Evolutionary conservation across 768 basidiomycete species (phyloP), one percentile per base, ranked within the genome.

Genomic region (Omphalotus guepiniiformis): DNA sequence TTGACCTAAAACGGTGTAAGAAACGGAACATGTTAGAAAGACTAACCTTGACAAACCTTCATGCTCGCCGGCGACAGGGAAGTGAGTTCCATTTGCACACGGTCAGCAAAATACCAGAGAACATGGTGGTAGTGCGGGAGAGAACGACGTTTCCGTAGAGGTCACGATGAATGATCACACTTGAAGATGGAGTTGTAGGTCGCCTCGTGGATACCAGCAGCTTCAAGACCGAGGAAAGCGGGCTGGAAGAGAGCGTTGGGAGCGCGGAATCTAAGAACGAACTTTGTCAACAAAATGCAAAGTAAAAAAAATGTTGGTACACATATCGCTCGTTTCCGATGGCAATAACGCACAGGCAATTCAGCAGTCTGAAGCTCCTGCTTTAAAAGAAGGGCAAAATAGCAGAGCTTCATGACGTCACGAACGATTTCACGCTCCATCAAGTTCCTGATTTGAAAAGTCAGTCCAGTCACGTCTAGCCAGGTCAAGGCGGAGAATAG

Each of bases 391-490:
- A 85, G 73, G 28, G 85, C 85, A 52, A 85, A 83, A 61, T 88
- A 87, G 62, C 85, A 85, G 38, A 85, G 73, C 57, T 81, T 82
- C 71, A 87, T 86, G 71, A 87, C 85, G 63, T 88, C 85, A 42
- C 85, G 71, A 50, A 86, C 85, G 44, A 87, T 82, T 71, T 83
- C 83, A 53, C 73, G 67, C 64, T 84, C 83, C 26, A 79, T 82
- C 2, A 82, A 77, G 40, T 84, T 86, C 51, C 80, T 84, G 73
- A 87, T 86, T 15, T 73, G 67, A 66, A 87, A 85, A 83, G 48
- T 85, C 83, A 52, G 93, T 95, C 63, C 95, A 68, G 65, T 96
- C 93, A 67, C 93, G 87, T 53, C 93, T 93, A 51, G 93, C 88
- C 60, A 92, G 76, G 68, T 96, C 93, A 54, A 96, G 77, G 70